Conservation (phyloP, 306 rosid species). For the Corylus americana region DNA sequence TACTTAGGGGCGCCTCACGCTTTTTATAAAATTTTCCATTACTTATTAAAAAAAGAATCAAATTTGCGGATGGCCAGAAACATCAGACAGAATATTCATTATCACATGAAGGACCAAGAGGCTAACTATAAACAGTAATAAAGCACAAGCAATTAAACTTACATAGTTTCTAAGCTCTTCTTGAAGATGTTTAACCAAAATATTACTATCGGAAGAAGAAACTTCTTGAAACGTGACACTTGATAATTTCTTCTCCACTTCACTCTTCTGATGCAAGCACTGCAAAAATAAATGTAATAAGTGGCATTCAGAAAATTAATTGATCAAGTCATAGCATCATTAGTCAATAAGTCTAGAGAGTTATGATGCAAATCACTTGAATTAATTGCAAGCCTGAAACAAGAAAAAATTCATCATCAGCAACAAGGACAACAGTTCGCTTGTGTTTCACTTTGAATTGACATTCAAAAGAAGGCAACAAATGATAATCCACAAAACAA, state of each 20-base stretch:
- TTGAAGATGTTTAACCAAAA: slow-evolving; percentile 77
- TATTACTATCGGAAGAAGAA: slow-evolving; percentile 40
- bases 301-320: not conserved
- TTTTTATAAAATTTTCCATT: no score
- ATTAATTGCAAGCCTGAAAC: not conserved
- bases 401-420: slow-evolving; percentile 21
- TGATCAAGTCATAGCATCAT: slow-evolving; percentile 7
- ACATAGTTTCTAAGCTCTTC: slow-evolving; percentile 84
- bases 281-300: slow-evolving; percentile 36
- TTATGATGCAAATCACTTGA: not conserved
- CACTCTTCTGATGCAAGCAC: slow-evolving; percentile 79
- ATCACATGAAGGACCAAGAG: slow-evolving; percentile 1
- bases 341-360: slow-evolving; percentile 12
- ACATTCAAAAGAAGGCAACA: slow-evolving; percentile 15
- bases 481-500: slow-evolving; percentile 3
- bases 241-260: slow-evolving; percentile 72
- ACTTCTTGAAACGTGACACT: slow-evolving; percentile 61
- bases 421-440: slow-evolving; percentile 14
- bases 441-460: not conserved
- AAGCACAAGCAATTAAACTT: slow-evolving; percentile 35
- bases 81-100: slow-evolving; percentile 23
- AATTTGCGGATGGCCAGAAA: not conserved
- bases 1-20: no score
- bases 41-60: not conserved
- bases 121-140: slow-evolving; percentile 1